Conservation (phyloP, 768 basidiomycete species). For the Wakefieldia striispora region DNA sequence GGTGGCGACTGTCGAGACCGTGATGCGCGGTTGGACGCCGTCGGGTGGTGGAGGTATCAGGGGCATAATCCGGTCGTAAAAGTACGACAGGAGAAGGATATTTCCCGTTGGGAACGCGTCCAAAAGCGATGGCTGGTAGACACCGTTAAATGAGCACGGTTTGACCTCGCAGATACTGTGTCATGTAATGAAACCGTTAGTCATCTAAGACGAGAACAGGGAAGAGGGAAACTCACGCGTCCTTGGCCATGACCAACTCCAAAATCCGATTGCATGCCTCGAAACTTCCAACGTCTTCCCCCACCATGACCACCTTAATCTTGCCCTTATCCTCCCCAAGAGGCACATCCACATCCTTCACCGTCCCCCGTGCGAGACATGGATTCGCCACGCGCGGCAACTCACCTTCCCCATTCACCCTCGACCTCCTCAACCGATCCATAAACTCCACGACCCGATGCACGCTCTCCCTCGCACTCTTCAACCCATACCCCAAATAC, state of each 20-base stretch:
- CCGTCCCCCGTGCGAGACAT: constrained; percentile 72
- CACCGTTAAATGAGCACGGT: constrained; percentile 96
- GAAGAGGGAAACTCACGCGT: constrained; percentile 56
- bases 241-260: constrained; percentile 91
- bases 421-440: constrained; percentile 40
- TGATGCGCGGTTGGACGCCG: constrained; percentile 33
- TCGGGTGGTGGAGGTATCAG: constrained; percentile 47
- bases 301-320: constrained; percentile 81
- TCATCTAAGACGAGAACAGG: background rate
- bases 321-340: constrained; percentile 35
- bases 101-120: constrained; percentile 86
- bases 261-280: constrained; percentile 83
- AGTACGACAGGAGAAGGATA: constrained; percentile 93
- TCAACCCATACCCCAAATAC: constrained; percentile 94
- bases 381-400: constrained; percentile 52
- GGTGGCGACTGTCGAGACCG: constrained; percentile 56
- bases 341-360: constrained; percentile 60
- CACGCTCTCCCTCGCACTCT: constrained; percentile 80
- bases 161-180: constrained; percentile 80
- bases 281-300: constrained; percentile 77
- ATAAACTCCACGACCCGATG: constrained; percentile 93
- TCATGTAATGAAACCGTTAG: background rate
- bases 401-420: constrained; percentile 2
- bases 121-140: constrained; percentile 91
- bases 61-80: constrained; percentile 90